Base-by-base conservation (phyloP, 2,329 filamentous ascomycete genomes). In the Alternaria sp. region DNA sequence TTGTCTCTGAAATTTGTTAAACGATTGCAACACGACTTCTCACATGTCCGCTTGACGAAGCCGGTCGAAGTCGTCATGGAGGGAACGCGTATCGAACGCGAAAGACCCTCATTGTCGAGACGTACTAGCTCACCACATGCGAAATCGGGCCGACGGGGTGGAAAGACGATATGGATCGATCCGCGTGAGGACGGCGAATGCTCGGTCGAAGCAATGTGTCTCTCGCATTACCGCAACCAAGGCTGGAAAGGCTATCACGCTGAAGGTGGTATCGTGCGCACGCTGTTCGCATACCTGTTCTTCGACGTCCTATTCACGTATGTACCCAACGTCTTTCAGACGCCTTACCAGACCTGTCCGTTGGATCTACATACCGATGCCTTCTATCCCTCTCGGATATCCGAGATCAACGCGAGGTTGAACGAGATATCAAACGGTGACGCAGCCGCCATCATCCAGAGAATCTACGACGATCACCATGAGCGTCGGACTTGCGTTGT, bases 281-380 rank as follows among this genome's bases (percentile, higher is more conserved):
- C 96, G 0, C 84, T 99, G 7, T 86, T 86, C 71, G 84, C 79
- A n/a, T 95, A 96, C 75, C 87, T 99, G 18, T 97, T 98, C 83
- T 96, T 90, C 83, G 95, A 99, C 79, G 88, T 98, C 23, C 84
- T 99, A 7, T 98, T 98, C 81, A 85, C 93, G 25, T 97, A 97
- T 79, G 88, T 98, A 6, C 95, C 96, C 25, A 97, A 98, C 72
- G 95, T 99, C 59, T 99, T 99, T 79, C 95, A 98, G 78, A 99
- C 96, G 6, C 88, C 91, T 1, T 99, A 93, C 77, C 96, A 99
- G 80, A 97, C 93, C 0, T 97, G 93, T 74, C 96, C 96, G 1
- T 83, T 99, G 4, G 96, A 99, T 78, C 83, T 99, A 6, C 92
- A 96, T 76, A 97, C 94, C 0, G 96, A 99, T 77, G 90, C 92